Evolutionary conservation across 768 basidiomycete species (phyloP).

Genomic region (Leccinum olivaceopallidum): DNA sequence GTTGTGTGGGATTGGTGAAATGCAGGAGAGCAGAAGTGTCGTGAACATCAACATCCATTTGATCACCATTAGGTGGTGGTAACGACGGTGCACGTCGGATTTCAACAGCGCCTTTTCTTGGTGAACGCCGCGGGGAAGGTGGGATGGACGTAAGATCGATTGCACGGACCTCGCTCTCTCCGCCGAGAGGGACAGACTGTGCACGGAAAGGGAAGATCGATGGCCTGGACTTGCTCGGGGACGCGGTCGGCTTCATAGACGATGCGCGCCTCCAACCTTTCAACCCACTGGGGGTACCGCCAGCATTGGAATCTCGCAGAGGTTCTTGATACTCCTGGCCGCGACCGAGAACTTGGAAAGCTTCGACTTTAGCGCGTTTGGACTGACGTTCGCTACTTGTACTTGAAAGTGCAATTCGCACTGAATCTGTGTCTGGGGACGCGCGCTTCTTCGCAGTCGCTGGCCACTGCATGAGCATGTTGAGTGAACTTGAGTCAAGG

Average conservation of each 20-base stretch:
- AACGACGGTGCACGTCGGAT: slow-evolving; percentile 28
- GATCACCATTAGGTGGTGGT: slow-evolving; percentile 20
- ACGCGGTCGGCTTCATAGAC: too few species aligned
- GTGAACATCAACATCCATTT: slow-evolving; percentile 27
- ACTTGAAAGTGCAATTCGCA: slow-evolving; percentile 10
- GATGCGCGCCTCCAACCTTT: too few species aligned
- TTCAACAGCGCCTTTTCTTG: slow-evolving; percentile 21
- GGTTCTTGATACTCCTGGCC: too few species aligned
- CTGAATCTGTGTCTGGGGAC: slow-evolving; percentile 29
- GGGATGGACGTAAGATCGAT: slow-evolving; percentile 26
- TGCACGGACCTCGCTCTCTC: slow-evolving; percentile 6
- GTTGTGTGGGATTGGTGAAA: slow-evolving; percentile 21
- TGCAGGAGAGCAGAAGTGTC: slow-evolving; percentile 20
- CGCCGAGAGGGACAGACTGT: too few species aligned
- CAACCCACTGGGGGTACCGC: too few species aligned
- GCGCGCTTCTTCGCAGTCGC: slow-evolving; percentile 28
- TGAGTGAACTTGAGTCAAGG: not conserved
- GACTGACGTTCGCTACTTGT: slow-evolving; percentile 14
- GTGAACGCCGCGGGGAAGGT: slow-evolving; percentile 30
- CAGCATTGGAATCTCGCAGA: too few species aligned
- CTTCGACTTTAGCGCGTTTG: too few species aligned
- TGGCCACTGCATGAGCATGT: slow-evolving; percentile 6
- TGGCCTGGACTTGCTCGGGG: too few species aligned
- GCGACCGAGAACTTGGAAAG: too few species aligned
- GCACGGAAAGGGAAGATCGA: too few species aligned